Base-by-base conservation (phyloP, 371 early-diverging fungal genomes). In the Catenaria anguillulae region DNA sequence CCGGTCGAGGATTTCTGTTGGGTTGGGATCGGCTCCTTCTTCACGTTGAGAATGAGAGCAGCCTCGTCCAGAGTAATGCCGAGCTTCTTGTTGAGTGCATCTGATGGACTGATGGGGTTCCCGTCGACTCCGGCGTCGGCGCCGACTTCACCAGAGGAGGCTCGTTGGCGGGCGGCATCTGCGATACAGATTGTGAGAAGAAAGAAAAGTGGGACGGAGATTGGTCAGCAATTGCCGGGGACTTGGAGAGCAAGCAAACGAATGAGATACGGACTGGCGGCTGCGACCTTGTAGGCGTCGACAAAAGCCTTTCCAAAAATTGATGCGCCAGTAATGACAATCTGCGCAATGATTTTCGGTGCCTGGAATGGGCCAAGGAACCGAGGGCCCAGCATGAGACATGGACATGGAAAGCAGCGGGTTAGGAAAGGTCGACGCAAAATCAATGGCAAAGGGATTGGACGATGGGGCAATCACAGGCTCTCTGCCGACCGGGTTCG, bases 41-140 rank as follows among this genome's bases (percentile, higher is more conserved):
- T 80, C n/a, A 92, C 76, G 74, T 93, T 93, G 48, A 97, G 73
- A 62, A 97, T 93, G 72, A 90, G 84, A 71, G 77, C 76, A 8
- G 97, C 93, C 71, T 97, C 97, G 59, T 94, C 94, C 26, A 90
- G 73, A 2, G 86, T 81, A 76, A 97, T 87, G 19, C 90, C 90
- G 15, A 90, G 85, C 61, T 86, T 80, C 58, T 86, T 75, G 55
- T 92, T 89, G 60, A 85, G 68, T 29, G 83, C 83, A 71, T 90
- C 91, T 55, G 73, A 72, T 55, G 56, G 56, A 70, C 75, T 21
- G 80, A 73, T 33, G 74, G 71, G 21, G 55, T 19, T 24, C 66
- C 34, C 26, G 69, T 65, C 24, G 69, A 62, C 48, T 3, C 29
- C 31, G 66, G 67, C 59, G 75, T 75, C 21, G 70, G 70, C 60